These are phyloP conservation scores for Cladophialophora chaetospira DNA, from an alignment of 2,329 filamentous ascomycete species.

Conservation along the genomic window DNA sequence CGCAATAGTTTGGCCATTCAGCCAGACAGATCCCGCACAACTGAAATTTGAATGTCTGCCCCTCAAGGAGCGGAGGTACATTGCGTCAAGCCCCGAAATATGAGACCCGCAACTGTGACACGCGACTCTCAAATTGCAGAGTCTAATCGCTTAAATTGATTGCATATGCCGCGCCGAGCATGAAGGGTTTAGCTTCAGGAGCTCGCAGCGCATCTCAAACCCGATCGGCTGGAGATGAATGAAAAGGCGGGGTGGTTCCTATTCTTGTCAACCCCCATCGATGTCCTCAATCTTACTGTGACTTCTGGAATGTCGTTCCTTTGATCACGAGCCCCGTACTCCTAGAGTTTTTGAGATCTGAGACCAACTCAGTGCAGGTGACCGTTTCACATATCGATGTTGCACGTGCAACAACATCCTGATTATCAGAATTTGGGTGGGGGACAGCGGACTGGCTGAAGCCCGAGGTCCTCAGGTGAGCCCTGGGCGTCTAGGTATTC, in stretches of 20 bases:
- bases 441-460: too few species aligned
- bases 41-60: neutral
- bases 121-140: neutral
- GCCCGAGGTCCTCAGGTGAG: too few species aligned
- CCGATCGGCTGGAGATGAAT: neutral
- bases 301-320: neutral
- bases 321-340: neutral
- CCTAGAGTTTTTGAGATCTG: too few species aligned
- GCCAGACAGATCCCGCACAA: neutral
- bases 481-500: too few species aligned
- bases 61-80: neutral
- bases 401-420: too few species aligned
- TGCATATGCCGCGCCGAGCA: slow-evolving; percentile 3
- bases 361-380: too few species aligned
- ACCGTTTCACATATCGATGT: too few species aligned
- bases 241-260: neutral
- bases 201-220: neutral
- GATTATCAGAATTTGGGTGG: too few species aligned
- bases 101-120: neutral
- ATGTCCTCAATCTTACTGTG: neutral
- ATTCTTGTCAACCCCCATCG: neutral
- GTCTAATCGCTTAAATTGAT: neutral
- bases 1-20: too few species aligned
- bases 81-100: neutral
- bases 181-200: neutral